Percentiles rank a stretch among this genome's conserved stretches.
Conservation (phyloP, 768 basidiomycete species). For the Dacryopinax spathularia region DNA sequence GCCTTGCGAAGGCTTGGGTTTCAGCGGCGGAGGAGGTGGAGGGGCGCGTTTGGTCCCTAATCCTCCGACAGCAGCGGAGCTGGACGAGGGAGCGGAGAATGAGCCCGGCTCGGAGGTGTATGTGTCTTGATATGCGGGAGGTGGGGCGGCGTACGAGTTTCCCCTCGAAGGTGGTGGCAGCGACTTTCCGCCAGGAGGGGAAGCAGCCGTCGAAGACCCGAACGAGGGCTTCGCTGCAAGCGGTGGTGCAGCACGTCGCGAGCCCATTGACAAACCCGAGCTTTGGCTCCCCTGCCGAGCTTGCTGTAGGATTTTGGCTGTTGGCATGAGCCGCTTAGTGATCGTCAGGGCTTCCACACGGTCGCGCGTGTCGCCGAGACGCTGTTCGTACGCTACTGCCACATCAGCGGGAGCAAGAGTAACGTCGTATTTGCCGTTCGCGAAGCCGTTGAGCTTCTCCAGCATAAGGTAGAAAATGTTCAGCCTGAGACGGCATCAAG, state of each 20-base stretch:
- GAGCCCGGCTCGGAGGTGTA: constrained; percentile 20
- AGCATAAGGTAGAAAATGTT: constrained; percentile 89
- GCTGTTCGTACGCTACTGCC: constrained; percentile 57
- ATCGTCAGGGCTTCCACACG: constrained; percentile 67
- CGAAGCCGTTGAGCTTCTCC: constrained; percentile 84
- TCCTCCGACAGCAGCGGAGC: constrained; percentile 22
- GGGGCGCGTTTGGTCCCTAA: constrained; percentile 57
- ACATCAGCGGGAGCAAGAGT: constrained; percentile 29
- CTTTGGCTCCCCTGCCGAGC: constrained; percentile 1
- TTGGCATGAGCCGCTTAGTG: constrained; percentile 69
- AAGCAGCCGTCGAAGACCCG: constrained; percentile 28
- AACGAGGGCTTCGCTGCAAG: background rate
- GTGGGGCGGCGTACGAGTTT: constrained; percentile 43
- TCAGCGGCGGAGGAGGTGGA: constrained; percentile 83
- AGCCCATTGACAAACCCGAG: constrained; percentile 10
- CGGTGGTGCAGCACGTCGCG: constrained; percentile 7
- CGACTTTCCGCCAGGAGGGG: constrained; percentile 16
- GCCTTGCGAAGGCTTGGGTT: constrained; percentile 61
- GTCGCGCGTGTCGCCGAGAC: constrained; percentile 70
- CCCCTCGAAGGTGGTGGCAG: background rate
- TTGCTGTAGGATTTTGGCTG: constrained; percentile 41
- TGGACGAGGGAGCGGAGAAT: constrained; percentile 16
- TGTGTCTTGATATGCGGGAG: constrained; percentile 26
- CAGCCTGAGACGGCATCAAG: constrained; percentile 45
- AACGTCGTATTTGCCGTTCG: constrained; percentile 59